phyloP scores from a whole-genome alignment of 225 moss, liverwort and hornwort species.

The Physcomitrellopsis africana region DNA sequence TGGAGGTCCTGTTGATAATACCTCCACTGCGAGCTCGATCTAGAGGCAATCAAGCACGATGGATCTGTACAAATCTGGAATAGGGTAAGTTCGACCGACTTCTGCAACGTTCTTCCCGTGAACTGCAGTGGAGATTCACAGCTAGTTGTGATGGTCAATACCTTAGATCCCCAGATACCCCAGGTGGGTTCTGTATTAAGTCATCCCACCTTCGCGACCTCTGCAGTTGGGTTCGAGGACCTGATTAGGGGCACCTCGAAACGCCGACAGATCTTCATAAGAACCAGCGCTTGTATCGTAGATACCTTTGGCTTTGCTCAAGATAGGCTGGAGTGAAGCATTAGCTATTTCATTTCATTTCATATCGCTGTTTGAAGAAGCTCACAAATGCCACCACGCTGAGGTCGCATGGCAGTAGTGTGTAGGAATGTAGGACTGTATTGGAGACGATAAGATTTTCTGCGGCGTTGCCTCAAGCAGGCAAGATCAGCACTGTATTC shows the following conservation, averaged over 20 bases:
- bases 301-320: too few relatives aligned
- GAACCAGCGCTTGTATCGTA: too few relatives aligned
- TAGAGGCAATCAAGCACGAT: not conserved
- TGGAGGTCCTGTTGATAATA: constrained; percentile 45
- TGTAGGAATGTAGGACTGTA: too few relatives aligned
- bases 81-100: constrained; percentile 14
- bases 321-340: too few relatives aligned
- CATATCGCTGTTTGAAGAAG: too few relatives aligned
- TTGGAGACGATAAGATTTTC: too few relatives aligned
- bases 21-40: not conserved
- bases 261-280: not conserved
- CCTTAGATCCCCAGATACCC: constrained; percentile 2
- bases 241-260: not conserved
- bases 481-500: too few relatives aligned
- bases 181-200: constrained; percentile 19
- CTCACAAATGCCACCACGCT: too few relatives aligned
- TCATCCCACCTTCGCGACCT: constrained; percentile 4
- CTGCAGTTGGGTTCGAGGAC: not conserved
- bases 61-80: constrained; percentile 32
- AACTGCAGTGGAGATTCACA: constrained; percentile 28
- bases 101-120: constrained; percentile 26
- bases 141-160: constrained; percentile 2
- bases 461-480: too few relatives aligned
- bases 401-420: too few relatives aligned
- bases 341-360: too few relatives aligned